phyloP scores from a whole-genome alignment of 305 asterid genomes.

The Solanum chacoense region DNA sequence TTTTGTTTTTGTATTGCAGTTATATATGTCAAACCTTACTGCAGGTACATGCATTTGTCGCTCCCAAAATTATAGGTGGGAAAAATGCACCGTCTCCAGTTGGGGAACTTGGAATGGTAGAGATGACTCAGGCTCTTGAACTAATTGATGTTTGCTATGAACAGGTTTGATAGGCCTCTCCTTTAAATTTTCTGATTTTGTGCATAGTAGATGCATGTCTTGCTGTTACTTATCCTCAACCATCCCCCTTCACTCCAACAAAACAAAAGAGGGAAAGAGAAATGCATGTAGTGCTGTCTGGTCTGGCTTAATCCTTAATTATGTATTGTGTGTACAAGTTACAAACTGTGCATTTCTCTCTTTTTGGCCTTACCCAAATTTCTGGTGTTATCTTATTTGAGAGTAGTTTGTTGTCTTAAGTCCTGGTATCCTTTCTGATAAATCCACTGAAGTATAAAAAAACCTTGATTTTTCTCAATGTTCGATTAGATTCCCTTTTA shows the following conservation, averaged over 20 bases:
- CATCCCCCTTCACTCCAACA: neutral
- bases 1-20: neutral
- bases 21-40: slow-evolving; percentile 3
- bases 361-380: neutral
- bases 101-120: slow-evolving; percentile 99
- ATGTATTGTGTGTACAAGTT: neutral
- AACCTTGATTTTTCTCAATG: neutral
- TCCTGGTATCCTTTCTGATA: neutral
- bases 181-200: neutral
- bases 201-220: neutral
- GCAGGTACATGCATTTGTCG: slow-evolving; percentile 92
- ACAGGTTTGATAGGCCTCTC: slow-evolving; percentile 37
- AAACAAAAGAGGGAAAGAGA: neutral
- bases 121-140: slow-evolving; percentile 96
- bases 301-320: neutral
- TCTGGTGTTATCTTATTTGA: neutral
- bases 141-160: slow-evolving; percentile 68
- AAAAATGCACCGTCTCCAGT: slow-evolving; percentile 89
- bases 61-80: slow-evolving; percentile 96
- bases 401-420: neutral
- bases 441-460: neutral
- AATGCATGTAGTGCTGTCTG: neutral
- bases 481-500: neutral
- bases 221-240: neutral
- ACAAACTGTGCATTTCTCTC: neutral